Percentiles rank a stretch among this genome's conserved stretches.
Conservation (phyloP, 2,329 filamentous ascomycete species). For the Cladobotryum protrusum region DNA sequence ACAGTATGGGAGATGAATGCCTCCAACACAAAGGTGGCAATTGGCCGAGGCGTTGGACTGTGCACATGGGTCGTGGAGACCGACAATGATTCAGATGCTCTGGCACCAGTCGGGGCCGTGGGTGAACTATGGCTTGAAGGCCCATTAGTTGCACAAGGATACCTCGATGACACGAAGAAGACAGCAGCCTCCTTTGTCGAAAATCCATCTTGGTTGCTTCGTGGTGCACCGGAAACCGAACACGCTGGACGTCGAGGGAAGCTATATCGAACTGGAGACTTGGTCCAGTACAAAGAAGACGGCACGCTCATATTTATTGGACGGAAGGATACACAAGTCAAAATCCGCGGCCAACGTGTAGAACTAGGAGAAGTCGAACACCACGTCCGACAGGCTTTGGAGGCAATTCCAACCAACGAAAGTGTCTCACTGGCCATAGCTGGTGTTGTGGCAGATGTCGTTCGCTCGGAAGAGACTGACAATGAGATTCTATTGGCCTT, state of each 20-base stretch:
- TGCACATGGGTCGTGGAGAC: slow-evolving; percentile 21
- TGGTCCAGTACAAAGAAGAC: slow-evolving; percentile 32
- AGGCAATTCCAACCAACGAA: too few species aligned
- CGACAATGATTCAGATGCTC: slow-evolving; percentile 12
- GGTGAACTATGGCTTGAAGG: slow-evolving; percentile 26
- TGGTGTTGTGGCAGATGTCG: too few species aligned
- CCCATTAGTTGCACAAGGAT: slow-evolving; percentile 19
- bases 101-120: slow-evolving; percentile 17
- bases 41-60: too few species aligned
- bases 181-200: slow-evolving; percentile 22
- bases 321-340: slow-evolving; percentile 53
- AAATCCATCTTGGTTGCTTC: slow-evolving; percentile 20
- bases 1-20: too few species aligned
- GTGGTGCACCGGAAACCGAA: not conserved
- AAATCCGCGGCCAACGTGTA: slow-evolving; percentile 50
- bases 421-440: too few species aligned
- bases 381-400: not conserved
- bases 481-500: not conserved
- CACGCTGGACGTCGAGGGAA: not conserved
- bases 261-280: too few species aligned
- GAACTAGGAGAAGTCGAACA: slow-evolving; percentile 33
- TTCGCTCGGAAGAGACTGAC: too few species aligned
- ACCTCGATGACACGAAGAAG: slow-evolving; percentile 15
- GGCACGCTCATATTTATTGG: slow-evolving; percentile 39
- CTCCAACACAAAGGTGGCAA: too few species aligned